These are phyloP conservation scores for Gastrodia elata DNA, from an alignment of 106 monocot species.

Conservation along the genomic window DNA sequence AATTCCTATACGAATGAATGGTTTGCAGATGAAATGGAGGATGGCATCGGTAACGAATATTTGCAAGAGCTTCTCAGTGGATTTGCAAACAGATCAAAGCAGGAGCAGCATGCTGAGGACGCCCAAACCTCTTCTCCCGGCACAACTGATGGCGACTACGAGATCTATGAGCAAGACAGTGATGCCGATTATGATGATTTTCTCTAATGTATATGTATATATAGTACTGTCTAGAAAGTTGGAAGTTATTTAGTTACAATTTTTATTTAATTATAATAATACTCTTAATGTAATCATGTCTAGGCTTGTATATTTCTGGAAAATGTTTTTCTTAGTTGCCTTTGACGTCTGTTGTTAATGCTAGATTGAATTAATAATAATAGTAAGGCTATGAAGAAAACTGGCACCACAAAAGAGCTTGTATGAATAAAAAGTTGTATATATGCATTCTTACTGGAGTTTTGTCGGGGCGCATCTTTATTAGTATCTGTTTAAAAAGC, in stretches of 20 bases:
- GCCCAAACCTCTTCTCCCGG: neutral
- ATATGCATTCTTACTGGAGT: too few relatives aligned
- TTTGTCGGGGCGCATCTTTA: too few relatives aligned
- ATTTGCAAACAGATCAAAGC: neutral
- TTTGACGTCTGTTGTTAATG: too few relatives aligned
- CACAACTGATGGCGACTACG: neutral
- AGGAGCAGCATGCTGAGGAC: neutral
- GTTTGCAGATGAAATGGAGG: neutral
- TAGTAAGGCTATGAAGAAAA: too few relatives aligned
- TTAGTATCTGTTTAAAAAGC: too few relatives aligned
- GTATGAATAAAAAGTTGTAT: too few relatives aligned
- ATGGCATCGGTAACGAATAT: neutral
- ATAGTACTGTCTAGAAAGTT: neutral
- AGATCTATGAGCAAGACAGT: constrained; percentile 9
- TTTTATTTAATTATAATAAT: neutral
- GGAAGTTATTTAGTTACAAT: neutral
- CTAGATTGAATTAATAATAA: too few relatives aligned
- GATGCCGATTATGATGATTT: neutral
- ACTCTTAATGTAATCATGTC: neutral
- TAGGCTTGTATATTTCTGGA: too few relatives aligned
- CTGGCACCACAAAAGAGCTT: too few relatives aligned
- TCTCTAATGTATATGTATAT: neutral
- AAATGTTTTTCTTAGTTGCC: too few relatives aligned
- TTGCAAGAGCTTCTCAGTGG: constrained; percentile 5
- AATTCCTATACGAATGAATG: constrained; percentile 9